Evolutionary conservation across 495 filamentous ascomycete genomes (phyloP), one percentile per base, ranked within the genome.

Genomic region (Terfezia boudieri): DNA sequence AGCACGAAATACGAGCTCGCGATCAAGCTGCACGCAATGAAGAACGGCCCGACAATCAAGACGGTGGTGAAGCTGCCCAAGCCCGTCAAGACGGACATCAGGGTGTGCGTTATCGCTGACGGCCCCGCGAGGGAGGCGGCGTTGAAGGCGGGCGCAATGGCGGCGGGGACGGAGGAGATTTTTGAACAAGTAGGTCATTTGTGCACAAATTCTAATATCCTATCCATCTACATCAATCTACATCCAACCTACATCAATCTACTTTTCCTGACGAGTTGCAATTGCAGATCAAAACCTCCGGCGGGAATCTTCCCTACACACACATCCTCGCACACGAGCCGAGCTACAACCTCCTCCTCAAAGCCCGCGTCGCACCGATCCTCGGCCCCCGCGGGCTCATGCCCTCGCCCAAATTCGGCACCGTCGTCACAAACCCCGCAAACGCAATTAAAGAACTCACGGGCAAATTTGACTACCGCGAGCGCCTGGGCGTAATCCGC

Each of bases 351-450:
- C 76, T 77, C 26, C 59, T 65, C 14, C 48, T 49, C 50, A 57
- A 61, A 46, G 67, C 70, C 3, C 74, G 74, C 50, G 70, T 98
- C 55, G 88, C 80, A 52, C 75, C 80, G 61, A 76, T 95, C 48
- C 73, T 98, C 10, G 90, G 90, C 64, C 90, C 90, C 14, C 76
- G 74, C 63, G 86, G 86, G 9, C 68, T 98, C 64, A 95, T 98
- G 92, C 90, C 90, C 20, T 90, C 76, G 64, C 67, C 71, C 52
- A 98, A 94, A 74, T 74, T 74, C 22, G 86, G 84, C 53, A 94
- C 90, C 2, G 79, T 98, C 53, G 86, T 90, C 10, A 83, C 74
- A 65, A 80, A 90, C 68, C 74, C 92, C 5, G 74, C 73, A 43
- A 57, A 69, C 4, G 71, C 79, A 14, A 81, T 95, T 53, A 76